These are phyloP conservation scores for Apiotrichum laibachii DNA, from an alignment of 1,284 basidiomycete species.

Conservation along the genomic window DNA sequence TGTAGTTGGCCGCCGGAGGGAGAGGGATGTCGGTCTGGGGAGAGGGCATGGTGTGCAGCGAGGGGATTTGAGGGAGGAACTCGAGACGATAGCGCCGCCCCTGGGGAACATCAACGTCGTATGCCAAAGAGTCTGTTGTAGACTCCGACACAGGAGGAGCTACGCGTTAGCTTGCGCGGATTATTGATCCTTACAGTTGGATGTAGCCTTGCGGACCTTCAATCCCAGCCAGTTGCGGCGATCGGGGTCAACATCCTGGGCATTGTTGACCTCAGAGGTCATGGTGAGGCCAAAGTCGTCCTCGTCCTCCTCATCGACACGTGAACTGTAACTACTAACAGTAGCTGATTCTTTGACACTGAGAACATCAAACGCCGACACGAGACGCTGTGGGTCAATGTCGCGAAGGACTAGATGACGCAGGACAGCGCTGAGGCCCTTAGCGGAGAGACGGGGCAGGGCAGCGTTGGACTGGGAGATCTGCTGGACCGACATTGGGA, in stretches of 20 bases:
- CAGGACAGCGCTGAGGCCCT: slow-evolving; percentile 14
- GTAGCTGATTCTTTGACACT: slow-evolving; percentile 4
- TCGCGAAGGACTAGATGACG: slow-evolving; percentile 4
- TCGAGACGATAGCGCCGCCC: slow-evolving; percentile 2
- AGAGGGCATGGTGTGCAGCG: not conserved
- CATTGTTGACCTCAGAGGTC: not conserved
- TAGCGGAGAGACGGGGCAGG: slow-evolving; percentile 4
- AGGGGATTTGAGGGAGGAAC: slow-evolving; percentile 6
- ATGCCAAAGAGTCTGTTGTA: too few relatives aligned
- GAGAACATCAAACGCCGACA: slow-evolving; percentile 18
- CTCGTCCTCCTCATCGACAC: slow-evolving; percentile 14
- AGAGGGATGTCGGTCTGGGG: not conserved
- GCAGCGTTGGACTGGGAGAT: not conserved
- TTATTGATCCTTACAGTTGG: too few relatives aligned
- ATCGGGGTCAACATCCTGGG: slow-evolving; percentile 3
- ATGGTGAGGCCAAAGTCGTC: slow-evolving; percentile 14
- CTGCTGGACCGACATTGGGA: slow-evolving; percentile 14
- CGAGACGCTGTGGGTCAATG: slow-evolving; percentile 9
- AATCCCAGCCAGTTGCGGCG: slow-evolving; percentile 12
- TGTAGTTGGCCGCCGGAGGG: slow-evolving; percentile 2
- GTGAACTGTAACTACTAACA: not conserved
- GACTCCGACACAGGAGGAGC: not conserved
- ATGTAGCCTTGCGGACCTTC: not conserved
- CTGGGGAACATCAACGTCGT: not conserved
- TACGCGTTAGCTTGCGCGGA: not conserved